Percentiles rank a stretch among this genome's conserved stretches.
These are phyloP conservation scores for Castanea sativa DNA, from an alignment of 306 rosid species.

Conservation along the genomic window DNA sequence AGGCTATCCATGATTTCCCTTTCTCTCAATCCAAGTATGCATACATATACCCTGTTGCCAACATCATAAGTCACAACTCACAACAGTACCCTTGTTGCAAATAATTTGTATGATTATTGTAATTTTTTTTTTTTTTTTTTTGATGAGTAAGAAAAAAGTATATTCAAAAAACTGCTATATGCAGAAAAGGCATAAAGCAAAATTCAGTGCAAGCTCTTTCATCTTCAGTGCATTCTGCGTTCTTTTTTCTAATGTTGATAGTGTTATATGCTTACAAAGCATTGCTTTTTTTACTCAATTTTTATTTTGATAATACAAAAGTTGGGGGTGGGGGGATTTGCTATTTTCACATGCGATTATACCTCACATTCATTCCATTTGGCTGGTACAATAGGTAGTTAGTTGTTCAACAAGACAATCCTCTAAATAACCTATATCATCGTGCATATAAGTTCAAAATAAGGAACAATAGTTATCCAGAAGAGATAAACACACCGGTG, in stretches of 20 bases:
- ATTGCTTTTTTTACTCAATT: neutral
- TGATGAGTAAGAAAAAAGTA: too few species aligned
- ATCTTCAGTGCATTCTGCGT: neutral
- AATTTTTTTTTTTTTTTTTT: neutral
- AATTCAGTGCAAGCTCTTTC: neutral
- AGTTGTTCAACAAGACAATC: neutral
- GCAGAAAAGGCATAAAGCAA: too few species aligned
- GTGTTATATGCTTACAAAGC: neutral
- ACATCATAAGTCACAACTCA: slow-evolving; percentile 1
- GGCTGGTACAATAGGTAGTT: neutral
- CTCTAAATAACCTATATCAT: neutral
- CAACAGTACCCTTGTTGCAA: neutral
- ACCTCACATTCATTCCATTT: neutral
- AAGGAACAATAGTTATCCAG: neutral
- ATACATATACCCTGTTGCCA: neutral
- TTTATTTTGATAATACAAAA: too few species aligned
- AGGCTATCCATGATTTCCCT: neutral
- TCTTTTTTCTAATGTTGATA: neutral
- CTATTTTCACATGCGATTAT: neutral
- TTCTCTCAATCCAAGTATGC: neutral
- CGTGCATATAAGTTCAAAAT: neutral
- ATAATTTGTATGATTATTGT: neutral
- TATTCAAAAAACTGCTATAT: too few species aligned
- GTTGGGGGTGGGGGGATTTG: too few species aligned
- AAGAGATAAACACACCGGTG: slow-evolving; percentile 63